These are phyloP conservation scores for Pichia sp. DNA, from an alignment of 1,139 yeast genomes.

Conservation along the genomic window DNA sequence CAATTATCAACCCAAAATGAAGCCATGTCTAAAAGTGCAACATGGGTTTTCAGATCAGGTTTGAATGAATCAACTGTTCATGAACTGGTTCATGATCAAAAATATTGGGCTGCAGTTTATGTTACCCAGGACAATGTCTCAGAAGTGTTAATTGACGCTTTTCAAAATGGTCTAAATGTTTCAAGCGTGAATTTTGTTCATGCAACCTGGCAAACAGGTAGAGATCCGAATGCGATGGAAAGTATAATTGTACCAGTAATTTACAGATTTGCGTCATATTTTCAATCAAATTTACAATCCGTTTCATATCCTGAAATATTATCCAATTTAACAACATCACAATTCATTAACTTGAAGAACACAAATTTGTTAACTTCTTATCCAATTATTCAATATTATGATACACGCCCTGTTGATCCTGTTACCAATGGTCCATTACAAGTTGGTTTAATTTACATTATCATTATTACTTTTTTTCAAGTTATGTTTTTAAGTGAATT, in stretches of 20 bases:
- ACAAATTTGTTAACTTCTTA: conserved; percentile 30
- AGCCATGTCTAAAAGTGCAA: conserved; percentile 29
- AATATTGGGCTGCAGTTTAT: conserved; percentile 50
- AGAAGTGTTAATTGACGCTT: conserved; percentile 28
- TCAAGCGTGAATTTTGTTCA: conserved; percentile 31
- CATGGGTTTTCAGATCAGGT: conserved; percentile 33
- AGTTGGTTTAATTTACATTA: conserved; percentile 69
- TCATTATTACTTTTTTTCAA: conserved; percentile 55
- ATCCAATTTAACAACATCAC: conserved; percentile 23
- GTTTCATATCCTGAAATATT: conserved; percentile 29
- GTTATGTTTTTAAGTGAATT: conserved; percentile 43
- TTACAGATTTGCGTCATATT: conserved; percentile 21
- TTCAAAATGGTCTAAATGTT: conserved; percentile 27
- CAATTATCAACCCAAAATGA: conserved; percentile 24
- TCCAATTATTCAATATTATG: conserved; percentile 36
- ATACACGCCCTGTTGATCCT: conserved; percentile 51
- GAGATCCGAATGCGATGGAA: conserved; percentile 43
- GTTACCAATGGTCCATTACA: conserved; percentile 57
- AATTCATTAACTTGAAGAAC: conserved; percentile 19
- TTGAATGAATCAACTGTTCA: conserved; percentile 29
- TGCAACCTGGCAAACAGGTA: conserved; percentile 44
- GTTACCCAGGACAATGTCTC: conserved; percentile 33
- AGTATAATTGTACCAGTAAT: conserved; percentile 38
- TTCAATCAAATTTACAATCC: conserved; percentile 22
- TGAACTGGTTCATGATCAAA: conserved; percentile 39